These are phyloP conservation scores for Calonectria pauciramosa DNA, from an alignment of 2,329 filamentous ascomycete genomes.

Conservation along the genomic window DNA sequence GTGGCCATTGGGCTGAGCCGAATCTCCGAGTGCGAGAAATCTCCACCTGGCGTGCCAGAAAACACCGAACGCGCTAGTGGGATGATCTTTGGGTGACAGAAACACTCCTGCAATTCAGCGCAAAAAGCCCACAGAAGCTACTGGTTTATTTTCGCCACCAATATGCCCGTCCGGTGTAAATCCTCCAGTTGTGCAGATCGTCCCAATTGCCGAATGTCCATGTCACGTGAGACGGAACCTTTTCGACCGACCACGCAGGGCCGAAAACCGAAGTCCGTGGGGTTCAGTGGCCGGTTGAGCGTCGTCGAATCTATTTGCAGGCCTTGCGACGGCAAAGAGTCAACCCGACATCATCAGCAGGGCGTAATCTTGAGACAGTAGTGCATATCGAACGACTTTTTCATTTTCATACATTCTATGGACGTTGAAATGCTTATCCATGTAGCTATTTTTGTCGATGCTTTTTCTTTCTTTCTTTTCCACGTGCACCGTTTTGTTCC, in stretches of 20 bases:
- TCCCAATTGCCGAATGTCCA: too few species aligned
- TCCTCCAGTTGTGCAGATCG: too few species aligned
- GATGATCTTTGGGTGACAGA: too few species aligned
- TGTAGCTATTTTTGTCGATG: background rate
- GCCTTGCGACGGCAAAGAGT: background rate
- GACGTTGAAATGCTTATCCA: background rate
- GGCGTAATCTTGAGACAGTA: background rate
- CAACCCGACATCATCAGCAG: background rate
- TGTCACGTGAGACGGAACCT: background rate
- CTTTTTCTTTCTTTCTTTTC: background rate
- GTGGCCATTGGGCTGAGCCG: background rate
- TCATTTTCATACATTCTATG: background rate
- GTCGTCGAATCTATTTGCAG: background rate
- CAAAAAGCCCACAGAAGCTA: too few species aligned
- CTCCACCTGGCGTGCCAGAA: background rate
- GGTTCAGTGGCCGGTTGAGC: background rate
- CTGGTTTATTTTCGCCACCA: too few species aligned
- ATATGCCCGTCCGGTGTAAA: too few species aligned
- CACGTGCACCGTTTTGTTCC: background rate
- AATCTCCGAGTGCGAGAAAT: background rate
- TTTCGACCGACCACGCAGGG: background rate
- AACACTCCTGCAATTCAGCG: too few species aligned
- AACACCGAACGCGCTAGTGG: too few species aligned
- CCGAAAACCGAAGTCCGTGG: background rate
- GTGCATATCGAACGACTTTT: background rate